A percentile compares a stretch with the other conserved stretches of the same genome.
Evolutionary conservation across 2,329 filamentous ascomycete genomes (phyloP).

Genomic region (Venturia carpophila): DNA sequence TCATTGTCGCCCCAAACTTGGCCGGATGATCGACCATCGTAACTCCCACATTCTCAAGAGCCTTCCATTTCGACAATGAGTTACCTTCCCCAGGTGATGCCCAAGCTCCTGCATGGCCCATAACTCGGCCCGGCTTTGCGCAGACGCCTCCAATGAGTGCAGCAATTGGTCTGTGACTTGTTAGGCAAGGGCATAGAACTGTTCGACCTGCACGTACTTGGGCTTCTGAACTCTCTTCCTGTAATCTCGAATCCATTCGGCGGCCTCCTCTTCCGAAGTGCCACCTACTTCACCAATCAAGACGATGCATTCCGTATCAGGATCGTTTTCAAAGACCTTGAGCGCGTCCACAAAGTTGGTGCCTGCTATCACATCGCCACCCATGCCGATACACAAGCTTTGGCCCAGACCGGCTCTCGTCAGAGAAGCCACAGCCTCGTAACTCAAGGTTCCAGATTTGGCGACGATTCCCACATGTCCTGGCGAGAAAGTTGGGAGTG

Average conservation of each 20-base stretch:
- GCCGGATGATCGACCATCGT: conserved; percentile 69
- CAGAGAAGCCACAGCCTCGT: conserved; percentile 69
- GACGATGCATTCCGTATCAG: conserved; percentile 63
- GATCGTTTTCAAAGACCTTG: conserved; percentile 56
- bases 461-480: conserved; percentile 67
- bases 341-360: conserved; percentile 67
- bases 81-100: conserved; percentile 57
- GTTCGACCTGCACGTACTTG: conserved; percentile 45
- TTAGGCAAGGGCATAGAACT: conserved; percentile 19
- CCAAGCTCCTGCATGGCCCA: conserved; percentile 76
- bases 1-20: conserved; percentile 63
- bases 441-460: conserved; percentile 74
- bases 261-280: conserved; percentile 60
- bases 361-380: conserved; percentile 65
- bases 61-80: conserved; percentile 57
- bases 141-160: conserved; percentile 61
- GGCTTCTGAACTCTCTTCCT: conserved; percentile 48
- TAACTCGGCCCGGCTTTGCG: conserved; percentile 57
- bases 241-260: conserved; percentile 65
- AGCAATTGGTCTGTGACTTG: conserved; percentile 54
- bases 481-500: conserved; percentile 60
- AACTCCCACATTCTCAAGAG: conserved; percentile 58
- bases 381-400: conserved; percentile 69
- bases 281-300: conserved; percentile 68
- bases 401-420: conserved; percentile 68